Base-by-base conservation (phyloP, 352 stramenopile species). In the Phytophthora constricta region DNA sequence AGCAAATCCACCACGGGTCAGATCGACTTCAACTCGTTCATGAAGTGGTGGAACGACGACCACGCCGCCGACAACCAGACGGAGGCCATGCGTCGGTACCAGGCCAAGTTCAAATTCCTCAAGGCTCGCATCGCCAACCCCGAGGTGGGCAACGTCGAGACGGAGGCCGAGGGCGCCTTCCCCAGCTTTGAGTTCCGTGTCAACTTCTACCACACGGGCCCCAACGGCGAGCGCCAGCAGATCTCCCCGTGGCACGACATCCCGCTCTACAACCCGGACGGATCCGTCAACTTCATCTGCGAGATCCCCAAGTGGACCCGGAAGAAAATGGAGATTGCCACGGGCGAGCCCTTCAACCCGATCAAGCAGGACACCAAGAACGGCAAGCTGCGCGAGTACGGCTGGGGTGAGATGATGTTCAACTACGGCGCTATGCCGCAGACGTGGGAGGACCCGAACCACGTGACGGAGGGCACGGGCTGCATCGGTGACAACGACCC, bases 351-450 rank as follows among this genome's bases (percentile, higher is more conserved):
- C 9, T 97, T 97, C 68, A 99, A 99, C 83, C 95, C 96, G 23
- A 99, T 99, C 76, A 98, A 96, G 70, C 98, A 99, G 82, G 98
- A 99, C 84, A 96, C 90, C 23, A 99, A 99, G 86, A 99, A 99
- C 72, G 97, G 97, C 52, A 89, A 97, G 68, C 84, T 98, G 48
- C 89, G 98, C 39, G 98, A 99, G 72, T 99, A 97, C 68, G 81
- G 77, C 58, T 96, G 99, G 89, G 98, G 86, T 33, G 97, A 98
- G 68, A 98, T 97, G 61, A 99, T 99, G 89, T 99, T 99, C 86
- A 99, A 99, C 82, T 99, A 99, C 76, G 98, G 98, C 75, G 85
- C 97, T 3, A 87, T 99, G 71, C 97, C 98, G 34, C 97, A 99
- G 86, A 99, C 98, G 49, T 99, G 98, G 98, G 98, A 99, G 80